These are phyloP conservation scores for Oropetium thomaeum DNA, from an alignment of 176 grass and related monocot species.

Conservation along the genomic window DNA sequence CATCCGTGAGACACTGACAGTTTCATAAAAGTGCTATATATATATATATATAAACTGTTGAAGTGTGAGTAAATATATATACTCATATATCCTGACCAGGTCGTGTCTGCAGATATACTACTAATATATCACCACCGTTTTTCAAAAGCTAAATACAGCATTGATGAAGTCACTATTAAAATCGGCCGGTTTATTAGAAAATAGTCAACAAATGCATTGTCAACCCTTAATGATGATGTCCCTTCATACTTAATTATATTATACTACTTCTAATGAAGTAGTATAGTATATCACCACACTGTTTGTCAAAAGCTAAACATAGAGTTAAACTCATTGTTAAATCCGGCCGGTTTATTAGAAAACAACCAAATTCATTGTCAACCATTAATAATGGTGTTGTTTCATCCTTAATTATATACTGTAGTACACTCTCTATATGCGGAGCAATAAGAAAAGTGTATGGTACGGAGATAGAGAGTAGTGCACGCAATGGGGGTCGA, in stretches of 20 bases:
- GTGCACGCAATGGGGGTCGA: slow-evolving; percentile 9
- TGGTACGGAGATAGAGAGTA: neutral
- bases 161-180: neutral
- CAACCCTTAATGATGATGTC: neutral
- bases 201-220: neutral
- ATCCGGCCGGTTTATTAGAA: neutral
- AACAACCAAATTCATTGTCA: neutral
- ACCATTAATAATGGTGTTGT: neutral
- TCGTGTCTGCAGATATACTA: neutral
- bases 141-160: neutral
- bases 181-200: neutral
- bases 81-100: neutral
- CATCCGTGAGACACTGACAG: neutral
- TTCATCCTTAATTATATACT: neutral
- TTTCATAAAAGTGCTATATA: neutral
- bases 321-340: neutral
- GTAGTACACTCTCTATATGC: too few species aligned
- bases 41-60: too few species aligned
- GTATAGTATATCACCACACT: neutral
- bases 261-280: too few species aligned
- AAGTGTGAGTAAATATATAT: neutral
- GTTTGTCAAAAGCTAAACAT: neutral
- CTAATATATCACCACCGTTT: neutral
- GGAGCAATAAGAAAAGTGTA: too few species aligned
- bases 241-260: neutral